Conservation (phyloP, 345 rosid genomes). For the Sonneratia alba region DNA sequence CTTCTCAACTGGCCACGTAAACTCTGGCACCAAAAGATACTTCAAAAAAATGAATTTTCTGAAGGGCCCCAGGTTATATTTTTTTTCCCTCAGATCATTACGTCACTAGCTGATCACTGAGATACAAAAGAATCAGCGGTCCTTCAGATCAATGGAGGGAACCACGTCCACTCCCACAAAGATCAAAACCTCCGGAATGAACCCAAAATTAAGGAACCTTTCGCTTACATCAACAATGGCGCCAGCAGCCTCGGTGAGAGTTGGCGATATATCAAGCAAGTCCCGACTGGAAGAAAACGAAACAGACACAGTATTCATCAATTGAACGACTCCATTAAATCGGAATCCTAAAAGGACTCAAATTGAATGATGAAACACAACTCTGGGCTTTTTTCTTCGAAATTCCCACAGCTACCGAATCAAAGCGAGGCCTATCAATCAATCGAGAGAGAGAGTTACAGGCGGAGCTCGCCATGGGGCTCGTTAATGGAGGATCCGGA, state of each 20-base stretch:
- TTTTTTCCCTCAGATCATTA: background rate
- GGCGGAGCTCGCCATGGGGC: constrained; percentile 77
- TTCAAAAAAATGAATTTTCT: background rate
- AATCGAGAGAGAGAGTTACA: constrained; percentile 26
- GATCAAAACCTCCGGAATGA: background rate
- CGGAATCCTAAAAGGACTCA: background rate
- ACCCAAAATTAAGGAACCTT: background rate
- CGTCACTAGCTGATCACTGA: background rate
- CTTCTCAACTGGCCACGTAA: background rate
- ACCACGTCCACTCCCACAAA: background rate
- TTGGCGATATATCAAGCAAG: constrained; percentile 82
- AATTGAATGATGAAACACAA: background rate
- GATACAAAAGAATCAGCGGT: background rate
- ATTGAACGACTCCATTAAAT: background rate
- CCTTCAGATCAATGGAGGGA: background rate
- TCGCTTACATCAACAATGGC: constrained; percentile 84
- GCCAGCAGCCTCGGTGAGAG: constrained; percentile 94
- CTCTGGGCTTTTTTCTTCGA: background rate
- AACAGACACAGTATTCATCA: background rate
- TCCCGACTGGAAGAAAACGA: constrained; percentile 41
- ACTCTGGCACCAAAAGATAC: background rate
- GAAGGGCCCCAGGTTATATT: background rate
- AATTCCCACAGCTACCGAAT: background rate
- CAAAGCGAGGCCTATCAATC: background rate
- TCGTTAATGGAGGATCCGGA: constrained; percentile 80